Base-by-base conservation (phyloP, 768 basidiomycete species). In the Calvatia gigantea region DNA sequence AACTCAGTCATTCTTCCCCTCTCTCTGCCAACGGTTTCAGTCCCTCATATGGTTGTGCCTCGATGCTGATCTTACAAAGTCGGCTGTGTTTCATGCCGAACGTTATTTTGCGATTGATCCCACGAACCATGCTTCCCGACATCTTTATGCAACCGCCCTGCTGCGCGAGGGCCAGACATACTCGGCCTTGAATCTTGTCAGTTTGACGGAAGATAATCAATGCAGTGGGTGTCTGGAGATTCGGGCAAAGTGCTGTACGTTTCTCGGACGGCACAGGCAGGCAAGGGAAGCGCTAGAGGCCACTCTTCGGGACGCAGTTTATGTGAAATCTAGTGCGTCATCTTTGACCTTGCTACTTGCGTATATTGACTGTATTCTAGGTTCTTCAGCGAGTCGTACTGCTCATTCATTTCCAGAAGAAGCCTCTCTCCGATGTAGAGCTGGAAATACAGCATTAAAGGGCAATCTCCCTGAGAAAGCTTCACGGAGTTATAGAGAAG, bases 11-110 rank as follows among this genome's bases (percentile, higher is more conserved):
- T 75, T 80, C 71, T 71, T 77, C 59, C 78, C 82, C 59, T 73
- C 80, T 65, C 81, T 90, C 64, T 76, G 78, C 47, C 82, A 83
- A 70, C 86, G 87, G 61, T 87, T 89, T 66, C 81, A 81, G 60
- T 73, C 80, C 49, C 77, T 94, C 59, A 78, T 92, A 64, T 92
- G 91, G 90, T 83, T 84, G 62, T 91, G 85, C 71, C 84, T 94
- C 56, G 91, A 94, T 73, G 80, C 84, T 52, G 87, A 88, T 64
- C 83, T 94, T 42, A 76, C 81, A 62, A 82, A 80, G 69, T 85
- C 91, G 11, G 92, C 93, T 37, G 81, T 91, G 43, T 96, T 96
- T 75, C 90, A 90, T 73, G 91, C 92, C 32, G 94, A 95, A 71
- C 75, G 91, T 60, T 90, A 90, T 68, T 87, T 80, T 67, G 81